Evolutionary conservation across 257 asterid species (phyloP).

Genomic region (Mitragyna speciosa): DNA sequence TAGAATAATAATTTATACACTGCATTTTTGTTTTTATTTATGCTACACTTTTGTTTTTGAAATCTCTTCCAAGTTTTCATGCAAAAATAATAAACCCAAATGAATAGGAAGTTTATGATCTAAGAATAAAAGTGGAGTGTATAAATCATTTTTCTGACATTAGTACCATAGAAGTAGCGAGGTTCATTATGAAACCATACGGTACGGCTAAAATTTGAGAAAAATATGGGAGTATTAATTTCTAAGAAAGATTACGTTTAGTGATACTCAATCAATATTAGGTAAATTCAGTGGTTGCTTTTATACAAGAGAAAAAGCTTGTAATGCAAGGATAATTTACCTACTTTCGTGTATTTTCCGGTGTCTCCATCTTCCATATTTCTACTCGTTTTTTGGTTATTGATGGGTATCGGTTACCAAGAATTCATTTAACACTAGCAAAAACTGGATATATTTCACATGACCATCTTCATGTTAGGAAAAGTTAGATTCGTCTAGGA

Average conservation of each 20-base stretch:
- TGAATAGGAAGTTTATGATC: no score
- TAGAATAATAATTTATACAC: no score
- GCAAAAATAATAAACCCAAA: no score
- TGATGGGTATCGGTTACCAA: neutral
- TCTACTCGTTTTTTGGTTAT: neutral
- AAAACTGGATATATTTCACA: neutral
- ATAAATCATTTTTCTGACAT: no score
- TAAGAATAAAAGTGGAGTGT: no score
- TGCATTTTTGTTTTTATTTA: no score
- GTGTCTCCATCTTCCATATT: neutral
- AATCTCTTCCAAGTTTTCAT: no score
- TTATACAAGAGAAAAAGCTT: neutral
- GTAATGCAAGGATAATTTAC: neutral
- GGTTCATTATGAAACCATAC: neutral
- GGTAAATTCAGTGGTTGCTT: neutral
- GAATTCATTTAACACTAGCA: neutral
- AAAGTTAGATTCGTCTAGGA: neutral
- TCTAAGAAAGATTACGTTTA: no score
- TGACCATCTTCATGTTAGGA: neutral
- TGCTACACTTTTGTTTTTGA: no score
- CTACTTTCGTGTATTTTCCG: no score
- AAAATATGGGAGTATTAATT: neutral
- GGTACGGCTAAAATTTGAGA: neutral
- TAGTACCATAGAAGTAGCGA: no score
- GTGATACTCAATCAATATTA: no score